A percentile compares a stretch with the other conserved stretches of the same genome.
Conservation (phyloP, 176 grass and related monocot genomes). For the maize (Zea mays) region Zm-B73-REFERENCE-NAM-5.0 NC_050103.1:74153001-74153500, state of each 20-base stretch:
- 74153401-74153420: background rate
- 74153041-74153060: constrained; percentile 45
- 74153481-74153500: constrained; percentile 13
- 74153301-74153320: constrained; percentile 71
- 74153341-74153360: background rate
- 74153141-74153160: background rate
- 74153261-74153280: constrained; percentile 40
- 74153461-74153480: constrained; percentile 92
- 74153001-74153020: too few relatives aligned
- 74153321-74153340: constrained; percentile 61
- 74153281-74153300: constrained; percentile 82
- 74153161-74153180: background rate
- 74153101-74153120: constrained; percentile 69
- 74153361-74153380: too few relatives aligned
- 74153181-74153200: background rate
- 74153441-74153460: background rate
- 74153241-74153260: too few relatives aligned
- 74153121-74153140: constrained; percentile 79
- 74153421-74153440: background rate
- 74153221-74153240: too few relatives aligned
- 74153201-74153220: background rate
- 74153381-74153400: background rate
- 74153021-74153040: too few relatives aligned
- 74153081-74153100: constrained; percentile 70
- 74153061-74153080: constrained; percentile 73